These are phyloP conservation scores for Eucalyptus regnans DNA, from an alignment of 345 rosid genomes.

Conservation along the genomic window DNA sequence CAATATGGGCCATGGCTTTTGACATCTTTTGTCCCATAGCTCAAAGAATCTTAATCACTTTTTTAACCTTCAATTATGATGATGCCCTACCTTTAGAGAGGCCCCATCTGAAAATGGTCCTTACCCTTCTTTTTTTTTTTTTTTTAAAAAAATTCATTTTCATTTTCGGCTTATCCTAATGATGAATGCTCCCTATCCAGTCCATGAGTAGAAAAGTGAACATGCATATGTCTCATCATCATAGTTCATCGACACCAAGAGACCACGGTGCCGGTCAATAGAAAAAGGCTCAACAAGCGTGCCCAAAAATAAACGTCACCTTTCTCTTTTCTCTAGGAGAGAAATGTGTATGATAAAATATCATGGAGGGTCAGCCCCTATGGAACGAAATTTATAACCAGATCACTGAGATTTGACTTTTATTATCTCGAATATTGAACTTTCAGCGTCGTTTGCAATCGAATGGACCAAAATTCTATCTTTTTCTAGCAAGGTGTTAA, in stretches of 20 bases:
- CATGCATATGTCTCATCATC: background rate
- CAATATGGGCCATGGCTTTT: background rate
- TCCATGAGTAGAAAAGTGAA: background rate
- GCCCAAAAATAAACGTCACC: background rate
- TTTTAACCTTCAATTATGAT: background rate
- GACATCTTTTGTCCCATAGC: background rate
- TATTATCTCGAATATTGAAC: background rate
- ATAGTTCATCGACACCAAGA: background rate
- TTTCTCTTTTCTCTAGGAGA: background rate
- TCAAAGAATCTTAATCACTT: background rate
- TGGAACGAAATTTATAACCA: background rate
- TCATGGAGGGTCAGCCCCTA: background rate
- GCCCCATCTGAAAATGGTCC: background rate
- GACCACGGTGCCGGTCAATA: background rate
- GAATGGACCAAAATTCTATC: background rate
- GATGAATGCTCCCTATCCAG: background rate
- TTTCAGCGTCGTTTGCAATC: background rate
- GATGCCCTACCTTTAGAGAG: background rate
- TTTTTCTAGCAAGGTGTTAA: fast-evolving
- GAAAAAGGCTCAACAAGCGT: background rate
- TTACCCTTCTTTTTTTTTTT: background rate
- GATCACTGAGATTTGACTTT: background rate
- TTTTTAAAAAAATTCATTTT: too few species aligned
- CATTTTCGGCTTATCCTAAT: background rate
- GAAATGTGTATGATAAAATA: background rate